Evolutionary conservation across 768 basidiomycete species (phyloP).

Genomic region (Rhizopogon vulgaris): DNA sequence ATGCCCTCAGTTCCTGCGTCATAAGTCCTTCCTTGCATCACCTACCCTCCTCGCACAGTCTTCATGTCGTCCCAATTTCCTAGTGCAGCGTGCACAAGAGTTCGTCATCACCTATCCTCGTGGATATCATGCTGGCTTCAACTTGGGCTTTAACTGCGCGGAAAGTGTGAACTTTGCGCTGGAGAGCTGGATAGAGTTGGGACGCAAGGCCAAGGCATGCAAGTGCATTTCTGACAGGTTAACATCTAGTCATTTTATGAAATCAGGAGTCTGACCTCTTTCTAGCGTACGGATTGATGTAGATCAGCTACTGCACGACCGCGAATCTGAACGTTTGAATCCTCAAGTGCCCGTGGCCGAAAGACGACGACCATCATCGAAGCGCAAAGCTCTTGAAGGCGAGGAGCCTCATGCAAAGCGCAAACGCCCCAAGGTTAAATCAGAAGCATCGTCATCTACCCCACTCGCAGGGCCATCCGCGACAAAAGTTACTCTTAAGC

Average conservation of each 20-base stretch:
- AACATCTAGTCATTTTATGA: constrained; percentile 1
- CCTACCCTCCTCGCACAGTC: constrained; percentile 76
- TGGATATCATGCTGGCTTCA: constrained; percentile 97
- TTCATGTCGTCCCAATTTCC: constrained; percentile 74
- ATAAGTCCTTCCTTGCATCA: constrained; percentile 93
- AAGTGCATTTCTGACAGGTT: constrained; percentile 73
- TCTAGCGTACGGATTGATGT: constrained; percentile 89
- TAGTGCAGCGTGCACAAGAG: constrained; percentile 92
- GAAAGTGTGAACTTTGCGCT: constrained; percentile 97
- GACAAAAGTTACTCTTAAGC: constrained; percentile 56
- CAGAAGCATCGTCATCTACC: background rate
- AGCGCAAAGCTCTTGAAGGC: constrained; percentile 31
- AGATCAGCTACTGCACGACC: constrained; percentile 71
- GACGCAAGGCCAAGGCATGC: constrained; percentile 72
- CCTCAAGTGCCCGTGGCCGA: background rate
- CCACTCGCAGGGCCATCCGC: constrained; percentile 24
- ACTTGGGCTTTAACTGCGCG: constrained; percentile 92
- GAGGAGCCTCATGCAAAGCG: constrained; percentile 22
- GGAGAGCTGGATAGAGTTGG: constrained; percentile 89
- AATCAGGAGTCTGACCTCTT: constrained; percentile 6
- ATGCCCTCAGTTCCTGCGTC: constrained; percentile 92
- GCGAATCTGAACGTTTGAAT: constrained; percentile 40
- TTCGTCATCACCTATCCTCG: constrained; percentile 94
- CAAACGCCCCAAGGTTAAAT: constrained; percentile 19
- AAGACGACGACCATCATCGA: constrained; percentile 18